Conservation (phyloP, 805 yeast genomes). For the Saturnispora saitoi region DNA sequence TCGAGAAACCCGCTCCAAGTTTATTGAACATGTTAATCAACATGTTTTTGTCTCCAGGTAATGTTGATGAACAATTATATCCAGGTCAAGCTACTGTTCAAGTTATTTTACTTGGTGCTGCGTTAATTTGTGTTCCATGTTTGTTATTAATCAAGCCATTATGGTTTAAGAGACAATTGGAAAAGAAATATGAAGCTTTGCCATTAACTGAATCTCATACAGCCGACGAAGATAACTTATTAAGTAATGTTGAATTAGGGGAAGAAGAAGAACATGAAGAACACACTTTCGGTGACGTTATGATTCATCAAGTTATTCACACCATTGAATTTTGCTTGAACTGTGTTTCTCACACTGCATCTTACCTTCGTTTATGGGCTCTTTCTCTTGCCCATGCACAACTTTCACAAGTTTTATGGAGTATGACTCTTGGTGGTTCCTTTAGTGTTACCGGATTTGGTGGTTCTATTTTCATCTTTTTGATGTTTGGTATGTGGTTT, state of each 20-base stretch:
- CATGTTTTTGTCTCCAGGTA: conserved; percentile 93
- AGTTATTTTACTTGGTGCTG: conserved; percentile 59
- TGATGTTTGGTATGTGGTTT: conserved; percentile 93
- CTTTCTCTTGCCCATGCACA: conserved; percentile 95
- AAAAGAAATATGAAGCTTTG: conserved; percentile 40
- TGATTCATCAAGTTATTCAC: conserved; percentile 95
- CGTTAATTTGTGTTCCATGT: conserved; percentile 90
- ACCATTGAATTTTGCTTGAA: conserved; percentile 96
- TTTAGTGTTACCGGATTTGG: conserved; percentile 55
- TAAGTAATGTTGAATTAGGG: conserved; percentile 29
- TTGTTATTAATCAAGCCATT: conserved; percentile 78
- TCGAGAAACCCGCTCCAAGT: conserved; percentile 79
- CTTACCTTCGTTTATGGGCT: conserved; percentile 95
- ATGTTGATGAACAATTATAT: conserved; percentile 70
- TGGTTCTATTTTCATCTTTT: conserved; percentile 68
- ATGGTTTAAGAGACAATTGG: conserved; percentile 34
- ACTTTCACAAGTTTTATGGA: conserved; percentile 89
- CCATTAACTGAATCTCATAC: conserved; percentile 20
- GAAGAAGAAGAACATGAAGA: conserved; percentile 48
- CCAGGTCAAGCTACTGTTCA: conserved; percentile 75
- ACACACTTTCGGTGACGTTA: conserved; percentile 81
- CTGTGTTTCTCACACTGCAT: conserved; percentile 97
- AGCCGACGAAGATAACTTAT: conserved; percentile 23
- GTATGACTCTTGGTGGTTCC: conserved; percentile 82
- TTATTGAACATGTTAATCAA: conserved; percentile 88